phyloP scores from a whole-genome alignment of 352 stramenopile species.

The Pythium oligandrum region DNA sequence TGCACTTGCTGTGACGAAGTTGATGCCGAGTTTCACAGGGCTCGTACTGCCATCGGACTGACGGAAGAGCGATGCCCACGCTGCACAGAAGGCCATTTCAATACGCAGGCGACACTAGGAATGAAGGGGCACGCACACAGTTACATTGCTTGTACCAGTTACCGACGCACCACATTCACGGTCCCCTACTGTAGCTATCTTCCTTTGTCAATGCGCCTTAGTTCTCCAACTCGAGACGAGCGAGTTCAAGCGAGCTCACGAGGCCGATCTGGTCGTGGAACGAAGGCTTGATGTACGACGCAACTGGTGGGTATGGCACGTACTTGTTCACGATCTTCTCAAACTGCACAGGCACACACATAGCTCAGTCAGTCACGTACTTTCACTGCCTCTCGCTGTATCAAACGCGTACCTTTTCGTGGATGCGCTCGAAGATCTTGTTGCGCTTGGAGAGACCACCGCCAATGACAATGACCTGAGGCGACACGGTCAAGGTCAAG shows the following conservation, averaged over 20 bases:
- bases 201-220: slow-evolving; percentile 4
- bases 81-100: slow-evolving; percentile 17
- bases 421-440: slow-evolving; percentile 80
- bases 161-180: too few species aligned
- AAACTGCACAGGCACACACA: slow-evolving; percentile 34
- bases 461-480: slow-evolving; percentile 94
- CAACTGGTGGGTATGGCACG: slow-evolving; percentile 61
- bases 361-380: neutral
- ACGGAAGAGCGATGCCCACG: slow-evolving; percentile 37
- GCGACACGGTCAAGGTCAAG: slow-evolving; percentile 89
- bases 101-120: neutral
- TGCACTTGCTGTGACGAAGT: slow-evolving; percentile 56
- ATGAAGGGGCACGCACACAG: neutral
- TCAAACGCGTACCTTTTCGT: slow-evolving; percentile 33
- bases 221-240: slow-evolving; percentile 51
- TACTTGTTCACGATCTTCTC: slow-evolving; percentile 74
- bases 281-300: slow-evolving; percentile 77
- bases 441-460: slow-evolving; percentile 92
- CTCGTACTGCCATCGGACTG: neutral
- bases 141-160: neutral
- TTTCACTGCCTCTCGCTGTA: too few species aligned
- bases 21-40: slow-evolving; percentile 37
- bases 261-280: slow-evolving; percentile 82
- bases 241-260: slow-evolving; percentile 78
- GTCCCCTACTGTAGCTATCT: neutral